Conservation (phyloP, 495 filamentous ascomycete species). For the Jackrogersella minutella region DNA sequence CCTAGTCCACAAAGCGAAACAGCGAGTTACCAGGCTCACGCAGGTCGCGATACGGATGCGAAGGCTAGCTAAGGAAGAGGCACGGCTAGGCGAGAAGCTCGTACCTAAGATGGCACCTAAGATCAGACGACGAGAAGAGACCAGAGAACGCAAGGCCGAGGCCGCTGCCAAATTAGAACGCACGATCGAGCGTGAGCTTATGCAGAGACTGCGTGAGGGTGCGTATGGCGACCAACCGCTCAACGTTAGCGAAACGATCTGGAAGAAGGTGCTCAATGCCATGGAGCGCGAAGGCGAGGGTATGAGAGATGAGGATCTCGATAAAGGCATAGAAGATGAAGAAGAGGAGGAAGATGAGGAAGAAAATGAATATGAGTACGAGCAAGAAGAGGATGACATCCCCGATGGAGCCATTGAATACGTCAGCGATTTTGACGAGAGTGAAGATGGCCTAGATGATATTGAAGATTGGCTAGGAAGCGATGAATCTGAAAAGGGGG, state of each 20-base stretch:
- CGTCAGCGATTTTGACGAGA: slow-evolving; percentile 67
- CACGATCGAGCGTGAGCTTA: slow-evolving; percentile 93
- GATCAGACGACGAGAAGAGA: slow-evolving; percentile 85
- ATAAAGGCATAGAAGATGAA: slow-evolving; percentile 85
- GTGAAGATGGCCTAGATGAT: slow-evolving; percentile 61
- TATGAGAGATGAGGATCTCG: slow-evolving; percentile 83
- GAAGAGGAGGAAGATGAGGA: slow-evolving; percentile 73
- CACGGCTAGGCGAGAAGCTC: slow-evolving; percentile 85
- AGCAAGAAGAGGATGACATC: slow-evolving; percentile 62
- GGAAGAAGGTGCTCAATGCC: slow-evolving; percentile 95
- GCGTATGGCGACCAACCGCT: slow-evolving; percentile 94
- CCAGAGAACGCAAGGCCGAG: slow-evolving; percentile 91
- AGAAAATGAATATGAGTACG: slow-evolving; percentile 72
- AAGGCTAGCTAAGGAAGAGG: slow-evolving; percentile 85
- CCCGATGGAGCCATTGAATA: slow-evolving; percentile 84
- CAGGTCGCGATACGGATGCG: slow-evolving; percentile 91
- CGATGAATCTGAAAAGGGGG: slow-evolving; percentile 58
- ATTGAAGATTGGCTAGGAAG: slow-evolving; percentile 60
- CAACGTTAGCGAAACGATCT: slow-evolving; percentile 92
- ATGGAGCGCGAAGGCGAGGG: slow-evolving; percentile 88
- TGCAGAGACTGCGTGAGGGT: slow-evolving; percentile 88
- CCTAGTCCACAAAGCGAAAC: slow-evolving; percentile 92
- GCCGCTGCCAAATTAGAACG: slow-evolving; percentile 94
- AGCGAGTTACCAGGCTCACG: slow-evolving; percentile 90
- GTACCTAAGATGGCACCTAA: slow-evolving; percentile 94